phyloP scores from a whole-genome alignment of 179 eudicot genomes.

The Beta corolliflora region DNA sequence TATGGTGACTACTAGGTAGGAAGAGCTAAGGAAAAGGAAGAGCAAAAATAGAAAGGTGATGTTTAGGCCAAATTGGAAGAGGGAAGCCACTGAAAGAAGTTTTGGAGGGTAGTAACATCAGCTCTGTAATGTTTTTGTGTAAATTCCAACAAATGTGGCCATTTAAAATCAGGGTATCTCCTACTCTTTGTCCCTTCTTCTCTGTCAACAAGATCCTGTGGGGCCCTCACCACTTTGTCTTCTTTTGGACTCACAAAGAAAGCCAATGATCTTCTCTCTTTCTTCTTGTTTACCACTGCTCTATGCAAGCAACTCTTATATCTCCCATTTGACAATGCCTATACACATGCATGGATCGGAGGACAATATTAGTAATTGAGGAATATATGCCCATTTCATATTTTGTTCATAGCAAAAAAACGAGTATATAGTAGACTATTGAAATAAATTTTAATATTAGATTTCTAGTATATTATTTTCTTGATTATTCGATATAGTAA shows the following conservation, averaged over 20 bases:
- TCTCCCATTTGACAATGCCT: slow-evolving; percentile 49
- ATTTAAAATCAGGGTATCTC: slow-evolving; percentile 38
- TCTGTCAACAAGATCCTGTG: slow-evolving; percentile 24
- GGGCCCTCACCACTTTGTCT: slow-evolving; percentile 35
- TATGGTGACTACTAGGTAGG: not conserved
- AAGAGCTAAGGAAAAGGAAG: not conserved
- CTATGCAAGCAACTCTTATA: slow-evolving; percentile 51
- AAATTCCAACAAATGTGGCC: slow-evolving; percentile 34
- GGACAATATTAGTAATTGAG: too few relatives aligned
- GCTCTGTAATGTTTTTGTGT: slow-evolving; percentile 35
- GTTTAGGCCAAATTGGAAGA: not conserved
- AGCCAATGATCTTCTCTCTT: slow-evolving; percentile 39
- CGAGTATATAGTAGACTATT: too few relatives aligned
- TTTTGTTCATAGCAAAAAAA: too few relatives aligned
- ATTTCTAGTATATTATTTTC: too few relatives aligned
- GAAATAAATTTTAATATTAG: too few relatives aligned
- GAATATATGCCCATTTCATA: too few relatives aligned
- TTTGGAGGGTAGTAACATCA: slow-evolving; percentile 33
- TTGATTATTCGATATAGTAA: too few relatives aligned
- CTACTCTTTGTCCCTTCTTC: slow-evolving; percentile 20
- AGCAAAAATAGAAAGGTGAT: not conserved
- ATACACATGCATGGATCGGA: not conserved
- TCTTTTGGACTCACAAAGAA: slow-evolving; percentile 43
- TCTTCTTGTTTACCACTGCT: slow-evolving; percentile 50
- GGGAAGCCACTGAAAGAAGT: slow-evolving; percentile 6